Conservation (phyloP, 306 rosid genomes). For the Acacia crassicarpa region DNA sequence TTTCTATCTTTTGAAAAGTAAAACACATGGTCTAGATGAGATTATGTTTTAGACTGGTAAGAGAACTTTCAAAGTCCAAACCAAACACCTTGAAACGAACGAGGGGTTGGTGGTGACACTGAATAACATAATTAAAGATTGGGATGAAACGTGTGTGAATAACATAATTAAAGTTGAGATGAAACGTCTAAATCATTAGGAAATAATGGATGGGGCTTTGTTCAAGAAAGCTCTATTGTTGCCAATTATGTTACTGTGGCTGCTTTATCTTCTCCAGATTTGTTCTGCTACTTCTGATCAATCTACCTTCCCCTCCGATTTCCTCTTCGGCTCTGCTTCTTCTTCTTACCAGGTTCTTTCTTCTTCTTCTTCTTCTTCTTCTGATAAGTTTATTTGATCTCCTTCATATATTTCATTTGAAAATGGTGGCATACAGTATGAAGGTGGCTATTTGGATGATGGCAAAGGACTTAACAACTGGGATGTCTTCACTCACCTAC, state of each 20-base stretch:
- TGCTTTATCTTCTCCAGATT: neutral
- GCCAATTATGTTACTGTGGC: neutral
- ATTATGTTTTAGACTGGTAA: no score
- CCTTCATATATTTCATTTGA: neutral
- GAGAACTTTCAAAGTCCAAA: neutral
- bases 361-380: neutral
- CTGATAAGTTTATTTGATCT: neutral
- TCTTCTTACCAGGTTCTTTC: constrained; percentile 35
- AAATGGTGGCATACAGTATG: constrained; percentile 41
- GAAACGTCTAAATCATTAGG: neutral
- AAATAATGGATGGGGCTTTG: neutral
- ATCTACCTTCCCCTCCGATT: constrained; percentile 23
- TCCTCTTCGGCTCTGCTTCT: constrained; percentile 37
- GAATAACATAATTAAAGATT: no score
- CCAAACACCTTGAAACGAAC: neutral
- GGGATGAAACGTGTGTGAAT: no score
- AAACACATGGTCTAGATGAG: neutral
- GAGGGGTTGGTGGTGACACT: no score
- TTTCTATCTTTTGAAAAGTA: neutral
- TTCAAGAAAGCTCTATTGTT: neutral
- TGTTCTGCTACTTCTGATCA: neutral
- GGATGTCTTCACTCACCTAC: constrained; percentile 59
- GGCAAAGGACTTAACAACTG: constrained; percentile 66
- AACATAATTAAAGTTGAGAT: no score
- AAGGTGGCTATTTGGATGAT: constrained; percentile 61